Conservation (phyloP, 1,139 yeast species). For the Hanseniaspora sp. region DNA sequence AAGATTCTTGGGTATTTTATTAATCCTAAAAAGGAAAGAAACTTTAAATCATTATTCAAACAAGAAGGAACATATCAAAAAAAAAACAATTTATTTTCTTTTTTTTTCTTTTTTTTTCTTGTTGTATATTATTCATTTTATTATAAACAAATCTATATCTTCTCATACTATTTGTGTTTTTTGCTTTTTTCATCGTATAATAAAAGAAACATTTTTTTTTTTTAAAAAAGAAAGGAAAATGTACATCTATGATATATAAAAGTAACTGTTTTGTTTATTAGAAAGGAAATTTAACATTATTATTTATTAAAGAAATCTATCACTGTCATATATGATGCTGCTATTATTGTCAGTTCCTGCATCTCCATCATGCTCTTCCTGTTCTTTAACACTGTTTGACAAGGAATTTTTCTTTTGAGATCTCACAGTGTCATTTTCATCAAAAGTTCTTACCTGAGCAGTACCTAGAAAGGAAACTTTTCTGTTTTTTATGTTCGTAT, state of each 20-base stretch:
- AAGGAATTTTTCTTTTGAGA: slow-evolving; percentile 7
- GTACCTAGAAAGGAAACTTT: slow-evolving; percentile 16
- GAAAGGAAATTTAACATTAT: background rate
- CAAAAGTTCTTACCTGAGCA: slow-evolving; percentile 14
- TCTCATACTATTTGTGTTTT: too few species aligned
- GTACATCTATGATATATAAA: background rate
- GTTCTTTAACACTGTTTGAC: too few species aligned
- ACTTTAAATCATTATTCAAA: too few species aligned
- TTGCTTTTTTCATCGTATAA: background rate
- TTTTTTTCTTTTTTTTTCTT: too few species aligned
- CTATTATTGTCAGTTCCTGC: background rate
- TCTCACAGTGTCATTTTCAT: slow-evolving; percentile 2
- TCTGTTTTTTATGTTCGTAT: background rate
- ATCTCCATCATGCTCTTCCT: background rate
- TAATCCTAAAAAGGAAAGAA: too few species aligned
- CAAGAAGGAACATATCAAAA: too few species aligned
- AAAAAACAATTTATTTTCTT: too few species aligned
- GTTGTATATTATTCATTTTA: too few species aligned
- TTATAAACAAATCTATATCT: too few species aligned
- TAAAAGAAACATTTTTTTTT: background rate
- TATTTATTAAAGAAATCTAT: background rate
- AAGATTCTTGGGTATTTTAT: too few species aligned
- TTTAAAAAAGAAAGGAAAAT: too few species aligned
- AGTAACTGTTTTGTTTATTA: background rate
- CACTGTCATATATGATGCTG: background rate